Evolutionary conservation across 2,329 filamentous ascomycete genomes (phyloP), one percentile per base, ranked within the genome.

Genomic region (Beauveria bassiana): DNA sequence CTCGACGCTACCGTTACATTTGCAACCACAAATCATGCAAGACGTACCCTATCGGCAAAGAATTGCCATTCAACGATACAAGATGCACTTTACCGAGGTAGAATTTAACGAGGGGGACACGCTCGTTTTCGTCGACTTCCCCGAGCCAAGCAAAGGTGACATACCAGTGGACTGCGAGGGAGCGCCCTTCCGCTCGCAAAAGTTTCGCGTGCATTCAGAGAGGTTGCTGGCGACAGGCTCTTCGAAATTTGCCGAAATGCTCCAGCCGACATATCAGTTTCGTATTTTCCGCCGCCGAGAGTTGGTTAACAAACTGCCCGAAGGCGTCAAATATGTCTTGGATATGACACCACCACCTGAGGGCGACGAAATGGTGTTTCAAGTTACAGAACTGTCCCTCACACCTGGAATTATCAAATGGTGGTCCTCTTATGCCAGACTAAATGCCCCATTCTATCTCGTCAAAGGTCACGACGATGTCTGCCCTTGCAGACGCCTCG

Each of bases 281-380:
- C 74, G 74, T 5, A 67, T 73, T 18, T 70, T 68, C 43, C 72
- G 78, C 24, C 75, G 73, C 16, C 73, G 73, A 22, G 72, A 72
- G 47, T 65, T 75, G 42, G 67, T 67, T 43, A 73, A 72, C 26
- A 68, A 67, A 16, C 67, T 77, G 10, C 75, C 74, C 0, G 65
- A 71, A 2, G 80, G 77, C 0, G 72, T 88, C 67, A 78, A 79
- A 62, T 88, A 82, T 65, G 73, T 88, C 20, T 67, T 90, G 42
- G 86, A 90, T 65, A 75, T 89, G 14, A 88, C 85, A 0, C 86
- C 86, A 0, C 79, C 82, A 0, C 72, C 72, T 0, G 81, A 87
- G 68, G 87, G 84, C 1, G 85, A 88, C 2, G 86, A 87, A 14
- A 79, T 84, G 10, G 81, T 86, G 1, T 79, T 83, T 26, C 75